phyloP scores from a whole-genome alignment of 768 basidiomycete species.

The Mycena pura region DNA sequence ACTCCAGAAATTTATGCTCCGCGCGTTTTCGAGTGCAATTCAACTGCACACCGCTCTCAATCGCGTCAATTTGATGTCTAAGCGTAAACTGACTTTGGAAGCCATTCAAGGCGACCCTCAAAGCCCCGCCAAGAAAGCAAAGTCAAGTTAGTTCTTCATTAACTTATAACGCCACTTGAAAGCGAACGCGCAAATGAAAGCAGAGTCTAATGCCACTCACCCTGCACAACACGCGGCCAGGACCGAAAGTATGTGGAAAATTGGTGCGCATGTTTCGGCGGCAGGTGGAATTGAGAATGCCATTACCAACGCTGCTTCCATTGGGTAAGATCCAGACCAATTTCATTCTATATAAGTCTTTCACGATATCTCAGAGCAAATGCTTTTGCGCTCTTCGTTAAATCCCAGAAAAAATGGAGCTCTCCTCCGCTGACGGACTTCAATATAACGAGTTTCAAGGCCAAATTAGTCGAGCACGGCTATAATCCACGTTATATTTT shows the following conservation, averaged over 20 bases:
- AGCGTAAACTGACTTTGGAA: constrained; percentile 10
- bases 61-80: constrained; percentile 7
- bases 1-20: not conserved
- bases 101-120: constrained; percentile 7
- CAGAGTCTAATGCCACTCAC: not conserved
- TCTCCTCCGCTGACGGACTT: constrained; percentile 62
- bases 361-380: constrained; percentile 62
- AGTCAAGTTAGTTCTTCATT: not conserved
- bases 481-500: constrained; percentile 71
- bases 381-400: constrained; percentile 84
- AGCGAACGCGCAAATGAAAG: constrained; percentile 1
- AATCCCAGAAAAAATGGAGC: constrained; percentile 84
- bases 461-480: constrained; percentile 62
- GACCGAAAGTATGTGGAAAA: constrained; percentile 58
- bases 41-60: not conserved
- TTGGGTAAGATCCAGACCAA: constrained; percentile 54
- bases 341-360: not conserved
- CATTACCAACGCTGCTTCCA: constrained; percentile 69
- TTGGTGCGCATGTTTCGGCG: constrained; percentile 86
- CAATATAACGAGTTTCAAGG: constrained; percentile 64
- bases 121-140: constrained; percentile 8
- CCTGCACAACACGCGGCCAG: constrained; percentile 27
- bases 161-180: not conserved
- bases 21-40: not conserved
- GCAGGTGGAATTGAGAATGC: constrained; percentile 82